phyloP scores from a whole-genome alignment of 2,329 filamentous ascomycete genomes.

The Achaetomium macrosporum region DNA sequence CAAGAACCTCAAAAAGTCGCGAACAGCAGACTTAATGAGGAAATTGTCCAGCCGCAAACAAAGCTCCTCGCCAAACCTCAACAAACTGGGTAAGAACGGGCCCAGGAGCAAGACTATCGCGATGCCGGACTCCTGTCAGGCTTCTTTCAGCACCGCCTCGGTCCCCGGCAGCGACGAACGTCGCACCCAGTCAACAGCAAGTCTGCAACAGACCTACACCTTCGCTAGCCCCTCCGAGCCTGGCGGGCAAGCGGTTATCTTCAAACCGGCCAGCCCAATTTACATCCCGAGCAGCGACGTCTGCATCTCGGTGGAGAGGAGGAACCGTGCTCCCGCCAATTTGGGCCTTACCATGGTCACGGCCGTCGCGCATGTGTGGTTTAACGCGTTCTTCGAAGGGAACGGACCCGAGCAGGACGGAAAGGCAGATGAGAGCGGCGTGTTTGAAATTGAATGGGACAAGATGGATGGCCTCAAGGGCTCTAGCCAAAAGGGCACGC shows the following conservation, averaged over 20 bases:
- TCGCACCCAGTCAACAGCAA: conserved; percentile 16
- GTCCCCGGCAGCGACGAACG: conserved; percentile 3
- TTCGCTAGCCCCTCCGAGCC: conserved; percentile 40
- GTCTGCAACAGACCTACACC: conserved; percentile 9
- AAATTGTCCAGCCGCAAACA: conserved; percentile 22
- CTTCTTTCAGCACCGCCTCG: conserved; percentile 9
- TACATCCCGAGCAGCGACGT: conserved; percentile 76
- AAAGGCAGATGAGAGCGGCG: conserved; percentile 58
- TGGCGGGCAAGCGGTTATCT: conserved; percentile 68
- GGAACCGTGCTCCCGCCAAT: conserved; percentile 69
- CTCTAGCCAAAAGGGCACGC: conserved; percentile 71
- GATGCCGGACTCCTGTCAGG: conserved; percentile 16
- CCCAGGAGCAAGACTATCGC: conserved; percentile 29
- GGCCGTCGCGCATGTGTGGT: conserved; percentile 91
- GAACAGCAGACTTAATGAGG: conserved; percentile 17
- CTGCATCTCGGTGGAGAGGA: conserved; percentile 82
- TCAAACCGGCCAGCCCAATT: conserved; percentile 64
- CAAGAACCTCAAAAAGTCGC: conserved; percentile 18
- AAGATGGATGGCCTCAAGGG: conserved; percentile 93
- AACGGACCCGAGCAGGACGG: conserved; percentile 63
- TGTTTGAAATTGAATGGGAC: conserved; percentile 55
- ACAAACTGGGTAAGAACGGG: conserved; percentile 11
- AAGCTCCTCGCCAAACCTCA: conserved; percentile 17
- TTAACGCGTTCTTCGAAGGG: conserved; percentile 91
- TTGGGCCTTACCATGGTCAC: conserved; percentile 88